Conservation (phyloP, 2,329 filamentous ascomycete genomes). For the Ramularia endophylla region DNA sequence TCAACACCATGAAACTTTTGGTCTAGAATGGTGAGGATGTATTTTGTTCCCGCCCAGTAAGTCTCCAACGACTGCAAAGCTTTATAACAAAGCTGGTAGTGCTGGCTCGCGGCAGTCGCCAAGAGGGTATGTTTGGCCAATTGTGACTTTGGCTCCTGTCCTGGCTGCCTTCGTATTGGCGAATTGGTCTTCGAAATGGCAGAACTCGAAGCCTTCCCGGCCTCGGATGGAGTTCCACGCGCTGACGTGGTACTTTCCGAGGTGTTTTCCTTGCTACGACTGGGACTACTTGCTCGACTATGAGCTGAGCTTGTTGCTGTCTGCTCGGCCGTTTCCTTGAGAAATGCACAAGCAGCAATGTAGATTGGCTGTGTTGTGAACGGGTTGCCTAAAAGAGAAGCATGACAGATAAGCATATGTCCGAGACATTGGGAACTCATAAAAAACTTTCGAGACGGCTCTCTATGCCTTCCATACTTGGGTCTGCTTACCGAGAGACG, state of each 20-base stretch:
- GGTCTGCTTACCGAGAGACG: constrained; percentile 64
- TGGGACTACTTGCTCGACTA: constrained; percentile 47
- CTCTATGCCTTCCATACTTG: no score
- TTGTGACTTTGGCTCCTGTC: constrained; percentile 27
- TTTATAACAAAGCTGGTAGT: constrained; percentile 82
- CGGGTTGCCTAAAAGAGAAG: constrained; percentile 77
- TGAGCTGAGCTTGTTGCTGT: constrained; percentile 56
- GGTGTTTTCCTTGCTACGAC: constrained; percentile 6
- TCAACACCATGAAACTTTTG: constrained; percentile 83
- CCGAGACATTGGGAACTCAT: no score
- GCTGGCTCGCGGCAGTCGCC: constrained; percentile 75
- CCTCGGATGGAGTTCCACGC: constrained; percentile 9
- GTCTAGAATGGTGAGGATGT: constrained; percentile 79
- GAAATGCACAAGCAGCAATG: constrained; percentile 81
- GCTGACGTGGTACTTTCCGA: constrained; percentile 10
- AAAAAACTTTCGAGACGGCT: no score
- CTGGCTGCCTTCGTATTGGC: constrained; percentile 9
- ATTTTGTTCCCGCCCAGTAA: constrained; percentile 82
- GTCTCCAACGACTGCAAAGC: constrained; percentile 72
- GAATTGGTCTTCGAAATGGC: constrained; percentile 7
- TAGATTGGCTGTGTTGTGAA: constrained; percentile 88
- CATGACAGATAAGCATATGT: no score
- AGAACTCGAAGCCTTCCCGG: constrained; percentile 10
- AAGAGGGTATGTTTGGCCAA: constrained; percentile 66
- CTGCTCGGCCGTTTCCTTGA: constrained; percentile 72